Evolutionary conservation across 2,329 filamentous ascomycete species (phyloP), one percentile per base, ranked within the genome.

Genomic region (Colletotrichum chlorophyti): DNA sequence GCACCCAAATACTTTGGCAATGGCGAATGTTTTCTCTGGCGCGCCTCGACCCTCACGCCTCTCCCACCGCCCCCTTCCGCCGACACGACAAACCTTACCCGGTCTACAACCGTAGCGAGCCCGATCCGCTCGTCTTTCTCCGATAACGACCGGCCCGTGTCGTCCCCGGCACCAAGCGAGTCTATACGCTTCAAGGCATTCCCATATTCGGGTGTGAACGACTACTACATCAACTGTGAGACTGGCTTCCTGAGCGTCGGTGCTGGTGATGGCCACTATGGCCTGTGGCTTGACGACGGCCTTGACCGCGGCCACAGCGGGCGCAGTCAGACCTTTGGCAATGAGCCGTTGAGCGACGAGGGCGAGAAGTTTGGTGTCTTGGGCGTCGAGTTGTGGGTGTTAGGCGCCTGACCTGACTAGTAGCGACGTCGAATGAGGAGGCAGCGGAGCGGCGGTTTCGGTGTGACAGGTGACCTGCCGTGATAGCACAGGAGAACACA

Each of bases 211-310:
- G 95, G 95, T 5, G 85, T 96, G 35, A 98, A 99, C 72, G 95
- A 98, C 73, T 99, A 96, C 72, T 92, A 94, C 79, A 95, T 98
- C 65, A 90, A 96, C 68, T 98, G 94, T 74, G 93, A 98, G 75
- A 81, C 86, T 3, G 85, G 88, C 21, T 98, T 91, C 71, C 74
- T 99, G 12, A 95, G 91, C 68, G 83, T 98, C 17, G 95, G 95
- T 10, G 94, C 92, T 53, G 91, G 82, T 38, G 93, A 97, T 65
- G 94, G 95, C 1, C 90, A 91, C 66, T 98, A 95, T 71, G 95
- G 95, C 2, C 79, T 99, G 6, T 98, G 95, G 95, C 82, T 99
- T 11, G 91, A 97, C 70, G 90, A 94, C 65, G 86, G 85, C 15
- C 85, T 98, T 41, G 91, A 94, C 63, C 85, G 89, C 55, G 95